Conservation (phyloP, 106 monocot genomes). For the Platanthera zijinensis region DNA sequence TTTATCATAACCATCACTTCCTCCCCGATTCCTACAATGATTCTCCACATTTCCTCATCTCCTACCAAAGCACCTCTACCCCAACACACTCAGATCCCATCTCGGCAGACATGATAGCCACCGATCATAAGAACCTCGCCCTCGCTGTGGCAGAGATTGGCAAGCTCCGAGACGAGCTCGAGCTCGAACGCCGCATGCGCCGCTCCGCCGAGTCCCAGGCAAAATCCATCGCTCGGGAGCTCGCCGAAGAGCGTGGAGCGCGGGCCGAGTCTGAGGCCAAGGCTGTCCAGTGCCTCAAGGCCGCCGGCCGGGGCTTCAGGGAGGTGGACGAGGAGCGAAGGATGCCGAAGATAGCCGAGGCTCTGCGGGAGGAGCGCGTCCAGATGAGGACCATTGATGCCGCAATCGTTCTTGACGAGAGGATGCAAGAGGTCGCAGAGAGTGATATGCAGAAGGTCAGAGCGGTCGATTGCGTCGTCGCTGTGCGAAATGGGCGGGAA, state of each 20-base stretch:
- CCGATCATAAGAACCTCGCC: neutral
- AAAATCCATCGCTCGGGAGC: conserved; percentile 22
- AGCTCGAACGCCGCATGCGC: conserved; percentile 42
- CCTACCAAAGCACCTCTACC: neutral
- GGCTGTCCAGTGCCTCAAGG: conserved; percentile 5
- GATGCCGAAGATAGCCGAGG: conserved; percentile 28
- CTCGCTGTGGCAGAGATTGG: conserved; percentile 16
- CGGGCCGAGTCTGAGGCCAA: conserved; percentile 20
- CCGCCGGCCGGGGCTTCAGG: conserved; percentile 3
- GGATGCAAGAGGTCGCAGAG: conserved; percentile 14
- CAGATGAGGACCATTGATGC: conserved; percentile 55
- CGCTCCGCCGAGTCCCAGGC: conserved; percentile 31
- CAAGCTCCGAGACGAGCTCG: conserved; percentile 35
- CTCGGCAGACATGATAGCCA: neutral
- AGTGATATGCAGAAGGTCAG: neutral
- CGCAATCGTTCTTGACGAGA: conserved; percentile 34
- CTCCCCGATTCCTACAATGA: conserved; percentile 11
- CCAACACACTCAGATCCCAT: neutral
- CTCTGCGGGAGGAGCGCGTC: conserved; percentile 35
- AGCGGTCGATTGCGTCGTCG: neutral
- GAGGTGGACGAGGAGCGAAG: conserved; percentile 40
- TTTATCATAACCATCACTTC: neutral
- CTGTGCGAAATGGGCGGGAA: neutral
- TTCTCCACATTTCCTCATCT: conserved; percentile 5
- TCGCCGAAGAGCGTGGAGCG: conserved; percentile 26